Conservation (phyloP, 2,329 filamentous ascomycete genomes). For the Botrytis fragariae region DNA sequence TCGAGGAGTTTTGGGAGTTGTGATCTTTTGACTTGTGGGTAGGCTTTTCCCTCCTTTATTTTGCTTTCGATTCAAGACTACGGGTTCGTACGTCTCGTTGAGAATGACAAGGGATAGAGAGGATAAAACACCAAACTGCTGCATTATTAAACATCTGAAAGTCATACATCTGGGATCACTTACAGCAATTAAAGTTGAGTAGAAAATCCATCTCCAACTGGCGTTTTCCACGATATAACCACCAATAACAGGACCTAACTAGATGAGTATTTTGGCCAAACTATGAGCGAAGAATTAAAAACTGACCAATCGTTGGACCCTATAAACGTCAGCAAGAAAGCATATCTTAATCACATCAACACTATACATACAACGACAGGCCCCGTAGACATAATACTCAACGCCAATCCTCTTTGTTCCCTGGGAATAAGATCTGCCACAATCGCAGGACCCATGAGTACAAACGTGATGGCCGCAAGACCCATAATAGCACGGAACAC, state of each 20-base stretch:
- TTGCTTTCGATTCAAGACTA: slow-evolving; percentile 46
- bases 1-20: neutral
- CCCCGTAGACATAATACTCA: slow-evolving; percentile 1
- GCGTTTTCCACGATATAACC: slow-evolving; percentile 48
- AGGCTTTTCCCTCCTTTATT: neutral
- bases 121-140: neutral
- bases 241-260: slow-evolving; percentile 47
- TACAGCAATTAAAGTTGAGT: slow-evolving; percentile 47
- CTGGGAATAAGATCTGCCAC: slow-evolving; percentile 5
- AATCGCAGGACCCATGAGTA: slow-evolving; percentile 4
- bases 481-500: slow-evolving; percentile 1
- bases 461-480: neutral
- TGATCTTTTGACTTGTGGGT: neutral
- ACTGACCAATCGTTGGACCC: neutral
- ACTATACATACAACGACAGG: slow-evolving; percentile 6
- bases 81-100: slow-evolving; percentile 50
- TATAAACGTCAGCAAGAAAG: neutral
- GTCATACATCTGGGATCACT: slow-evolving; percentile 39
- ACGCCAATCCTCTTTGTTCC: neutral
- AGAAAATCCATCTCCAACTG: slow-evolving; percentile 55
- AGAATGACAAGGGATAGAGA: slow-evolving; percentile 43
- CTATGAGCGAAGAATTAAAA: neutral
- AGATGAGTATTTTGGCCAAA: neutral
- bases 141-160: neutral
- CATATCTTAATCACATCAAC: neutral